Evolutionary conservation across 306 rosid species (phyloP).

Genomic region (Morella rubra): DNA sequence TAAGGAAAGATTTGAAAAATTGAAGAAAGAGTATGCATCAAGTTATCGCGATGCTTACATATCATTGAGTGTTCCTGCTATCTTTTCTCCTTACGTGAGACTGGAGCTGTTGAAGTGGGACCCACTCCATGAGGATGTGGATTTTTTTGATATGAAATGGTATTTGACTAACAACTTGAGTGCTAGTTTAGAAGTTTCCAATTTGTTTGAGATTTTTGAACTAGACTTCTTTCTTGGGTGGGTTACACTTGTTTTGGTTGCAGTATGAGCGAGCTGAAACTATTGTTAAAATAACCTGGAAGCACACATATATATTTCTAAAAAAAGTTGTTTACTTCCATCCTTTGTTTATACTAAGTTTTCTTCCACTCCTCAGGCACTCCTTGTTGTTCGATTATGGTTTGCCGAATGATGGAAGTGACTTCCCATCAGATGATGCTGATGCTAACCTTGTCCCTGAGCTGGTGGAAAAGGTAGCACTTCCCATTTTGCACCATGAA

Average conservation of each 20-base stretch:
- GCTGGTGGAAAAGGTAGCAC: conserved; percentile 90
- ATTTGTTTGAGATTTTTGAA: conserved; percentile 13
- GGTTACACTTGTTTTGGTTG: conserved; percentile 3
- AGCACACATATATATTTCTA: conserved; percentile 5
- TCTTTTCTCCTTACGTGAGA: conserved; percentile 92
- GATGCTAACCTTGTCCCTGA: conserved; percentile 90
- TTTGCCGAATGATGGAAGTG: conserved; percentile 63
- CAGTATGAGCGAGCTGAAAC: not conserved
- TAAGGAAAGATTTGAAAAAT: conserved; percentile 81
- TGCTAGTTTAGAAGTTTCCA: conserved; percentile 5
- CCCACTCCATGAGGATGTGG: conserved; percentile 78
- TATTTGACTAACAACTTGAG: conserved; percentile 36
- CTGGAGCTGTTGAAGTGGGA: conserved; percentile 97
- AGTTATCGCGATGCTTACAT: conserved; percentile 86
- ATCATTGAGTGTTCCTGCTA: conserved; percentile 75
- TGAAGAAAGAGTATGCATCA: conserved; percentile 67
- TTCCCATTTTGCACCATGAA: conserved; percentile 84
- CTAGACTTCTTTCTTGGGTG: conserved; percentile 10
- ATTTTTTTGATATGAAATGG: conserved; percentile 87
- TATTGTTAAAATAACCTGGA: not conserved
- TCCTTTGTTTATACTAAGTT: conserved; percentile 4
- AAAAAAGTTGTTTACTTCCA: not conserved
- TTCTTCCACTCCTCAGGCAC: conserved; percentile 54
- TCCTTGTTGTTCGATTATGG: conserved; percentile 69
- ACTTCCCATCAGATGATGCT: conserved; percentile 61